Evolutionary conservation across 345 rosid species (phyloP).

Genomic region (Eutrema yunnanense): DNA sequence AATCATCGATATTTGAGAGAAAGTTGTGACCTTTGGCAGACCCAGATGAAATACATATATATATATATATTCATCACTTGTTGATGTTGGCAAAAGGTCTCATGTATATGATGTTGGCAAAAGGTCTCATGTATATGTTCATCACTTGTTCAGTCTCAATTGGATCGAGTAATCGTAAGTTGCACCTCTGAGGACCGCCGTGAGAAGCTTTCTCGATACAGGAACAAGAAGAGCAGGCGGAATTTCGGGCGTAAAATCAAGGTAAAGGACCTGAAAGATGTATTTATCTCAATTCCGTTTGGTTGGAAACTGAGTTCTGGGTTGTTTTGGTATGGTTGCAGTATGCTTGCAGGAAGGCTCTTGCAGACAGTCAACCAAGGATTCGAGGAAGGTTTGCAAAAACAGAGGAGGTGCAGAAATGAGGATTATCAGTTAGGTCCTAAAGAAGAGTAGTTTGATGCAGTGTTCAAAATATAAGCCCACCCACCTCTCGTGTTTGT

Average conservation of each 20-base stretch:
- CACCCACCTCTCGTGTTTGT: background rate
- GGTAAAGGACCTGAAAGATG: constrained; percentile 33
- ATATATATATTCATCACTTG: background rate
- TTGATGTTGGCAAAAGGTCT: too few species aligned
- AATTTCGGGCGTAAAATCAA: constrained; percentile 93
- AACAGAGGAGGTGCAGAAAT: constrained; percentile 61
- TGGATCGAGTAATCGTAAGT: constrained; percentile 39
- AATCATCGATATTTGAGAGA: background rate
- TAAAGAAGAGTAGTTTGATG: constrained; percentile 5
- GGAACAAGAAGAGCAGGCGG: constrained; percentile 83
- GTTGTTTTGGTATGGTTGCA: constrained; percentile 24
- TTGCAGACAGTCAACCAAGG: constrained; percentile 95
- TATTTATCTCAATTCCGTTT: background rate
- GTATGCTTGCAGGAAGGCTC: constrained; percentile 99
- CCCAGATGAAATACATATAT: background rate
- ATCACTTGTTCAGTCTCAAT: constrained; percentile 45
- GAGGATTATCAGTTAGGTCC: constrained; percentile 14
- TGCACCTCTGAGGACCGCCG: constrained; percentile 63
- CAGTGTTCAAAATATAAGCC: background rate
- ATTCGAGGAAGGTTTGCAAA: constrained; percentile 94
- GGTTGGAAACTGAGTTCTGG: background rate
- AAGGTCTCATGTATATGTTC: background rate
- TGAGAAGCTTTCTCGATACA: constrained; percentile 94
- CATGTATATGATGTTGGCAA: too few species aligned
- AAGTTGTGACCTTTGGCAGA: background rate